Conservation (phyloP, 352 stramenopile species). For the Globisporangium carolinianum region DNA sequence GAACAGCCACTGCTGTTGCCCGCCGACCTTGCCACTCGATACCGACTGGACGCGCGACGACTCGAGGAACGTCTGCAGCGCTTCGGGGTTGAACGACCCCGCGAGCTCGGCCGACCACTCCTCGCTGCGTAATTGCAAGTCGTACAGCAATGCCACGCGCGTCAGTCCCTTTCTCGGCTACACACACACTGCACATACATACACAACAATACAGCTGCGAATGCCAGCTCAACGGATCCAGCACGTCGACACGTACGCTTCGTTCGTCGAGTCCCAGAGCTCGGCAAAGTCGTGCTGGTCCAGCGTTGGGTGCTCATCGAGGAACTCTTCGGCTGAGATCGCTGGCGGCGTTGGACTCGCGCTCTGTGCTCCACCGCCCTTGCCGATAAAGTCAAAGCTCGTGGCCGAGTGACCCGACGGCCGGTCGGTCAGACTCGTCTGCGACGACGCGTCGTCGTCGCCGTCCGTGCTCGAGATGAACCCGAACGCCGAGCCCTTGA, state of each 20-base stretch:
- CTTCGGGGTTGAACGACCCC: slow-evolving; percentile 41
- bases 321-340: slow-evolving; percentile 50
- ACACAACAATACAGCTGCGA: background rate
- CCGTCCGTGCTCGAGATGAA: slow-evolving; percentile 55
- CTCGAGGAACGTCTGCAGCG: slow-evolving; percentile 59
- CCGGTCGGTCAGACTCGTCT: slow-evolving; percentile 32
- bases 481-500: slow-evolving; percentile 55
- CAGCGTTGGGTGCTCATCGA: slow-evolving; percentile 35
- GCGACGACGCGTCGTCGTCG: slow-evolving; percentile 38
- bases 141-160: background rate
- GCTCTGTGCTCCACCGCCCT: slow-evolving; percentile 8
- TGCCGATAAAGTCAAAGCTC: slow-evolving; percentile 36
- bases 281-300: slow-evolving; percentile 57
- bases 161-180: background rate
- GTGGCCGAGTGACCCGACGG: slow-evolving; percentile 31
- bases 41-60: slow-evolving; percentile 54
- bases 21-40: slow-evolving; percentile 68
- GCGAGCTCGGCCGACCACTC: slow-evolving; percentile 66
- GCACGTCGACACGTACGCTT: slow-evolving; percentile 38
- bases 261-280: slow-evolving; percentile 73
- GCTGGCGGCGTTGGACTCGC: slow-evolving; percentile 19
- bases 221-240: background rate
- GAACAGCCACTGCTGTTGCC: slow-evolving; percentile 75
- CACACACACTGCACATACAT: slow-evolving; percentile 2
- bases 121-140: slow-evolving; percentile 26